phyloP scores from a whole-genome alignment of 2,329 filamentous ascomycete species.

The Trichoderma polysporum region DNA sequence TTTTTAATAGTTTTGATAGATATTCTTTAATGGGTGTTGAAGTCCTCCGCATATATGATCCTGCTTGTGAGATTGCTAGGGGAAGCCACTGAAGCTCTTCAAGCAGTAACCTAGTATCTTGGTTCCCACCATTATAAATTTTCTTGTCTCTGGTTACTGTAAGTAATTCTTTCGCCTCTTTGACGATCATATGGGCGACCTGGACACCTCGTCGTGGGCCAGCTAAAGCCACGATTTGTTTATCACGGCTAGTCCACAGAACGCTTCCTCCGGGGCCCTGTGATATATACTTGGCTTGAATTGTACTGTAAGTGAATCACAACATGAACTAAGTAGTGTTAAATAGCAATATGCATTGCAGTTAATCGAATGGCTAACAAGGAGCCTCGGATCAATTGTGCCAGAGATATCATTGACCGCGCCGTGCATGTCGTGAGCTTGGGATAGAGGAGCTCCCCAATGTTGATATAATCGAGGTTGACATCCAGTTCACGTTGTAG shows the following conservation, averaged over 20 bases:
- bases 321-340: not conserved
- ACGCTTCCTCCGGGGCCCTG: not conserved
- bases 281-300: not conserved
- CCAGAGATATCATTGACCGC: not conserved
- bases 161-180: not conserved
- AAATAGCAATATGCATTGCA: no score
- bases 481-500: not conserved
- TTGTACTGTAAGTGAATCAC: not conserved
- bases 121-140: not conserved
- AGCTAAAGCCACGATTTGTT: not conserved
- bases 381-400: slow-evolving; percentile 15
- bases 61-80: not conserved
- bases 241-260: not conserved
- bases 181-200: not conserved
- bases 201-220: not conserved
- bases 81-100: not conserved
- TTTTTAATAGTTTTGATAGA: not conserved
- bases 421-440: not conserved
- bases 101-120: not conserved
- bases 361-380: not conserved
- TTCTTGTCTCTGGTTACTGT: not conserved
- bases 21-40: not conserved
- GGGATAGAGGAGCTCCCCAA: not conserved
- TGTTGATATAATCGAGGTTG: not conserved
- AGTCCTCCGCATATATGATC: not conserved